Conservation (phyloP, 1,139 yeast species). For the Pichia sp. region DNA sequence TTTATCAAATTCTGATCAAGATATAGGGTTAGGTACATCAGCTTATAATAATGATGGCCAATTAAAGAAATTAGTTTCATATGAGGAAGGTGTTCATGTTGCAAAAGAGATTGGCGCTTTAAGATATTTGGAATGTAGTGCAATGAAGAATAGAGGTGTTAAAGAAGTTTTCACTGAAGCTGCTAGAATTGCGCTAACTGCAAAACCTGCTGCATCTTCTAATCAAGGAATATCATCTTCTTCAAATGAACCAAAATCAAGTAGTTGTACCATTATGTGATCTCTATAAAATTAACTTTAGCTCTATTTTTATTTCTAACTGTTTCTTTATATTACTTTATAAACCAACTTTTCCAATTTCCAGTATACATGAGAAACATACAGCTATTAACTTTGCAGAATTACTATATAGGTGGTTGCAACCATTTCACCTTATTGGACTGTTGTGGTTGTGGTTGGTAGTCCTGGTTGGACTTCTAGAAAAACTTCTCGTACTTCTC, state of each 20-base stretch:
- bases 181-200: slow-evolving; percentile 89
- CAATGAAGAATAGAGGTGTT: slow-evolving; percentile 89
- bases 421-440: no score
- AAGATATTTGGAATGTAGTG: slow-evolving; percentile 86
- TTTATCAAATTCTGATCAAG: slow-evolving; percentile 11
- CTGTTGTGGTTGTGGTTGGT: neutral
- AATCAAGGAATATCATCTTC: slow-evolving; percentile 11
- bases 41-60: slow-evolving; percentile 27
- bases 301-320: neutral
- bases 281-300: neutral
- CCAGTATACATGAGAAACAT: neutral
- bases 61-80: slow-evolving; percentile 53
- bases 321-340: neutral
- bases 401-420: no score
- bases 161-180: slow-evolving; percentile 97
- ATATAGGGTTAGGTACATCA: slow-evolving; percentile 15
- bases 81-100: slow-evolving; percentile 77
- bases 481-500: slow-evolving; percentile 1
- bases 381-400: neutral
- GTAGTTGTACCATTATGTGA: slow-evolving; percentile 26
- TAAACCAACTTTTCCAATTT: slow-evolving; percentile 1
- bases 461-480: slow-evolving; percentile 2
- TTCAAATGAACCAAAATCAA: slow-evolving; percentile 5
- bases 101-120: slow-evolving; percentile 84
- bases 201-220: slow-evolving; percentile 53